A percentile compares a stretch with the other conserved stretches of the same genome.
phyloP scores from a whole-genome alignment of 129 eudicot species.

The Logfia minima region DNA sequence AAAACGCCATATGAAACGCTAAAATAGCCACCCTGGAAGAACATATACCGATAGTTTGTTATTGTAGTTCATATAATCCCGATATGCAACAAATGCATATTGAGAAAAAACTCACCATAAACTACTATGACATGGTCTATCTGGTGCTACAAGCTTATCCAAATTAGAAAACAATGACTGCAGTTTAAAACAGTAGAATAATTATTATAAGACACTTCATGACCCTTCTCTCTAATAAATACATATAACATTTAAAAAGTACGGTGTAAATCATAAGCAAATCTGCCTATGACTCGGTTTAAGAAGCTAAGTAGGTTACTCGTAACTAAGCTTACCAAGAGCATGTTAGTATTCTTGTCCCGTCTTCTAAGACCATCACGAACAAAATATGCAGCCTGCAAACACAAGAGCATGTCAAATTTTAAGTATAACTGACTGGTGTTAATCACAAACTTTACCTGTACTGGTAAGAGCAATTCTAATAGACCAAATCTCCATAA shows the following conservation, averaged over 20 bases:
- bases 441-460: constrained; percentile 38
- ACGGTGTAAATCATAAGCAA: neutral
- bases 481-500: constrained; percentile 75
- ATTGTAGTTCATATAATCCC: neutral
- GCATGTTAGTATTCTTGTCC: constrained; percentile 77
- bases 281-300: neutral
- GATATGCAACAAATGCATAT: neutral
- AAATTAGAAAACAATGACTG: constrained; percentile 70
- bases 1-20: constrained; percentile 76
- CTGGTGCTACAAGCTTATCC: constrained; percentile 76
- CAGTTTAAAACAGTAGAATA: constrained; percentile 28
- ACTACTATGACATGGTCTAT: constrained; percentile 76
- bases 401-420: constrained; percentile 20
- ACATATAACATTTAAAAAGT: neutral
- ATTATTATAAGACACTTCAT: neutral
- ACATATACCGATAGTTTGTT: neutral
- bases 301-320: neutral
- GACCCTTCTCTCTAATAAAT: neutral
- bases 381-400: constrained; percentile 80
- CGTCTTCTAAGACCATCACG: constrained; percentile 60
- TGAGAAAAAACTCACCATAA: constrained; percentile 52
- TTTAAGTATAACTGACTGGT: constrained; percentile 4
- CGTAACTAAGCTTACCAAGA: constrained; percentile 52
- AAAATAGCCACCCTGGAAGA: constrained; percentile 72
- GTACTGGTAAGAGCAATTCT: constrained; percentile 73